Base-by-base conservation (phyloP, 202 grass and related monocot genomes). In the Zizania palustris region DNA sequence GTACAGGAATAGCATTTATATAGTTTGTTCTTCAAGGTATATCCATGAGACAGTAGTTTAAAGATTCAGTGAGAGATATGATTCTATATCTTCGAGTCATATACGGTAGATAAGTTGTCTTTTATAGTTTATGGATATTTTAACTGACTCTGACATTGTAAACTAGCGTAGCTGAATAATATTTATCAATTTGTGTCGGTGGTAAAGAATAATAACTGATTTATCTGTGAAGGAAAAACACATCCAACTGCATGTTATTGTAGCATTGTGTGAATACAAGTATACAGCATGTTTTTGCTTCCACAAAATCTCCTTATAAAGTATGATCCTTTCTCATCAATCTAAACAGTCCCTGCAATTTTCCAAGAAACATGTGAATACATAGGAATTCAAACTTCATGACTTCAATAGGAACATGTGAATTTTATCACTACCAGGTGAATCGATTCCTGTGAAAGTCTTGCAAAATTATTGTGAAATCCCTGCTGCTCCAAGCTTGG, bases 221-320 rank as follows among this genome's bases (percentile, higher is more conserved):
- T 65, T 40, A 69, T 49, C 51, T 62, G 41, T 60, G 9, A 2
- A 36, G 3, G n/a, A 37, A 36, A 76, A 77, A 21, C 11, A 12
- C 57, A 13, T 41, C n/a, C 15, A 44, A 16, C 64, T 58, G 22
- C 20, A 20, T 45, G 9, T 69, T 41, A 38, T 18, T 64, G 35
- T 20, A n/a, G 18, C 11, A 75, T 22, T 68, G 22, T 74, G n/a
- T 63, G 40, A 70, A 28, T 28, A 28, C 28, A 28, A 28, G 33
- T 33, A 72, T 60, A 35, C 19, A 67, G 4, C 68, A 82, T 63
- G 0, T 8, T 60, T 60, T 34, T 72, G 9, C 22, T 67, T 40
- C 10, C 37, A 18, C 63, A 44, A 51, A 58, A 66, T 73, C 15
- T 71, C 40, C 41, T 60, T 11, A 65, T 28, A 20, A 63, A 72